phyloP scores from a whole-genome alignment of 2,329 filamentous ascomycete species.

The Xylaria sp. region DNA sequence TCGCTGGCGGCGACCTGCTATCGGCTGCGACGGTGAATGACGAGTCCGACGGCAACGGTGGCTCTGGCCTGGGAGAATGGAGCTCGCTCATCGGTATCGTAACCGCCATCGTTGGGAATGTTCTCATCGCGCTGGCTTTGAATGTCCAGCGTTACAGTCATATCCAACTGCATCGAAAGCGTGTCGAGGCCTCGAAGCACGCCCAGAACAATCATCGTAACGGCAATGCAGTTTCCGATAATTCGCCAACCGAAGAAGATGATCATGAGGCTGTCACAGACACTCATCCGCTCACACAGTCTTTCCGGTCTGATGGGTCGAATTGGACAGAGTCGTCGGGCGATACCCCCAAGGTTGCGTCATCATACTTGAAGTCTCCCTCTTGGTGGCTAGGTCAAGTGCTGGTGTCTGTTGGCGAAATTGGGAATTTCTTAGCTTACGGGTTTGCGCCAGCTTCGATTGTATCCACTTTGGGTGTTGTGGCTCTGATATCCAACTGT shows the following conservation, averaged over 20 bases:
- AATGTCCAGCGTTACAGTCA: constrained; percentile 98
- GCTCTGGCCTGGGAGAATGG: constrained; percentile 73
- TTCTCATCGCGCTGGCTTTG: constrained; percentile 92
- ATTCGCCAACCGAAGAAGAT: constrained; percentile 50
- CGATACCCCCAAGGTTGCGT: constrained; percentile 56
- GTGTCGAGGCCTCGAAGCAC: constrained; percentile 65
- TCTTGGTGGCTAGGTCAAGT: constrained; percentile 98
- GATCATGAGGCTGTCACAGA: constrained; percentile 54
- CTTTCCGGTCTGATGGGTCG: constrained; percentile 59
- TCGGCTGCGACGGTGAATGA: constrained; percentile 38
- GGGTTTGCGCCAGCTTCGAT: constrained; percentile 98
- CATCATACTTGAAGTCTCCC: constrained; percentile 86
- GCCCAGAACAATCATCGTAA: constrained; percentile 48
- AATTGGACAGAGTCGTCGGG: constrained; percentile 52
- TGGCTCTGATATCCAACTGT: constrained; percentile 95
- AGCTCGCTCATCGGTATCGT: constrained; percentile 94
- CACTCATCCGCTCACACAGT: constrained; percentile 63
- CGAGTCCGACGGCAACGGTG: constrained; percentile 50
- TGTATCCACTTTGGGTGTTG: constrained; percentile 95
- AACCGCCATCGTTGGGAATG: constrained; percentile 90
- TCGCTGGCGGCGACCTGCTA: constrained; percentile 34
- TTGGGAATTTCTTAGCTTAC: constrained; percentile 96
- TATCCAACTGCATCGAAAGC: constrained; percentile 80
- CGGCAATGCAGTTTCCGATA: constrained; percentile 43
- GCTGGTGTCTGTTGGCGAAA: constrained; percentile 91